Evolutionary conservation across 2,329 filamentous ascomycete species (phyloP).

Genomic region (Celoporthe dispersa): DNA sequence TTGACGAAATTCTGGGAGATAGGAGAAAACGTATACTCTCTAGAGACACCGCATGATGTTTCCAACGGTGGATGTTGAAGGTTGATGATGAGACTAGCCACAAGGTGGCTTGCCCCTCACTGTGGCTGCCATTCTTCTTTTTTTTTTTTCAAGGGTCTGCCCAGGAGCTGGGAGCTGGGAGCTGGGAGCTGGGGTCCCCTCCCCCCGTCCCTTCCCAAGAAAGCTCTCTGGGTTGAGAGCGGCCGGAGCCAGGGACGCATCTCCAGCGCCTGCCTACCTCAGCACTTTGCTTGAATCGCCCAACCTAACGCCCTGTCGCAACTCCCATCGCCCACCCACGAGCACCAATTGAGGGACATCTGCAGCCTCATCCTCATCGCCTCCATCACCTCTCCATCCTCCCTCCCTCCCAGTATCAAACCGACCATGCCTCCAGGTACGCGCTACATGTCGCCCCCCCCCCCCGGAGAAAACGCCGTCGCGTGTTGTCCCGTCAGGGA

Average conservation of each 20-base stretch:
- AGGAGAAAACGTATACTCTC: too few relatives aligned
- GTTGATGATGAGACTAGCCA: not conserved
- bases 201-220: not conserved
- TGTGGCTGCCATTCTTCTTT: not conserved
- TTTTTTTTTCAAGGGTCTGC: not conserved
- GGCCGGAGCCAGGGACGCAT: not conserved
- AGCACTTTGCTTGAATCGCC: not conserved
- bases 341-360: slow-evolving; percentile 7
- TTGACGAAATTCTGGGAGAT: not conserved
- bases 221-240: not conserved
- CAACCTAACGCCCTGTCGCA: slow-evolving; percentile 20
- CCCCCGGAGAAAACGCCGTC: not conserved
- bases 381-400: not conserved
- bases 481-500: not conserved
- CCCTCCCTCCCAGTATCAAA: not conserved
- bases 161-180: not conserved
- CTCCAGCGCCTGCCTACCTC: too few relatives aligned
- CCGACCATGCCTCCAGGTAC: slow-evolving; percentile 27
- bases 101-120: not conserved
- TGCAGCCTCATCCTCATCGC: too few relatives aligned
- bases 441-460: not conserved
- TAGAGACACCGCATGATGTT: not conserved
- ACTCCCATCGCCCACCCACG: not conserved
- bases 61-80: not conserved
- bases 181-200: not conserved